Base-by-base conservation (phyloP, 2,329 filamentous ascomycete species). In the Cytospora piceicola region DNA sequence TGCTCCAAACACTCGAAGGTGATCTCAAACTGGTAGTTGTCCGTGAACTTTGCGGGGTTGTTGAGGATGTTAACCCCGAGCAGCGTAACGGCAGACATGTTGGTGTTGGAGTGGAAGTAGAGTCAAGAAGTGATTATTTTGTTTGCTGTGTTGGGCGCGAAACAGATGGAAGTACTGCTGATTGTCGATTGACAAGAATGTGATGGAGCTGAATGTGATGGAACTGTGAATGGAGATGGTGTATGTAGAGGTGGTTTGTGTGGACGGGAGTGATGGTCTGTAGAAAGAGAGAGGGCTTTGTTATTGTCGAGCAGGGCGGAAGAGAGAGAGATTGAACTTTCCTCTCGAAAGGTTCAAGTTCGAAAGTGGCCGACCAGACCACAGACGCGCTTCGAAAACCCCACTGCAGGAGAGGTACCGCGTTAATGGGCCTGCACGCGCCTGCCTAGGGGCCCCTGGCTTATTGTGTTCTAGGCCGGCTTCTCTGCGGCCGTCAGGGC, bases 1-100 rank as follows among this genome's bases (percentile, higher is more conserved):
- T 90, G 88, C 82, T 99, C 95, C 29, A 98, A 88, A 75, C 95
- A 98, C 80, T 99, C 95, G 70, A 99, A 99, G 22, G 95, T 99
- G 77, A 99, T 98, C 80, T 99, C 94, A 72, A 99, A 97, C 78
- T 95, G 89, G 78, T 99, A 99, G 63, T 93, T 89, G 77, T 94
- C 91, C 73, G 88, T 90, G 81, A 99, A 98, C 72, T 91, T 88
- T 74, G 95, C 94, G 75, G 95, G 95, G 82, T 99, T 99, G 87
- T 99, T 98, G 77, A 93, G 85, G 72, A 99, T 92, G 79, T 95
- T 92, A 74, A 99, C 95, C 75, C 94, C 94, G 71, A 99, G 88
- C 67, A 99, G 89, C 72, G 94, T 96, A 70, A 99, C 94, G 76
- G 97, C 92, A 76, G 95, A 97, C 95, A 97, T 97, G 52, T 32